These are phyloP conservation scores for Aureobasidium subglaciale DNA, from an alignment of 2,329 filamentous ascomycete species.

Conservation along the genomic window DNA sequence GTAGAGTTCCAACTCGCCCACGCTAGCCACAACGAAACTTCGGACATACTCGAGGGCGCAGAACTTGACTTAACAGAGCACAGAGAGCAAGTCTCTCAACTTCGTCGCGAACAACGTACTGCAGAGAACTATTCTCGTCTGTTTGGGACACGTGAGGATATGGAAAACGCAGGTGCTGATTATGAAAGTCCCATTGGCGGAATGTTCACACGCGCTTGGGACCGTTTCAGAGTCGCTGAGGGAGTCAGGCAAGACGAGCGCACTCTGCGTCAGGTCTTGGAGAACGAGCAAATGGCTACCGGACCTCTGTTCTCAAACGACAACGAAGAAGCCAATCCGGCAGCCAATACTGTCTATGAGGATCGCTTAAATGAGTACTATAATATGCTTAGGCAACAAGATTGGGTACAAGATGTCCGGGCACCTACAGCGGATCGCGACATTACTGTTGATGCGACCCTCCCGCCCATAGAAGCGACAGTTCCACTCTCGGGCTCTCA, in stretches of 20 bases:
- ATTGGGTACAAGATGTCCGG: conserved; percentile 19
- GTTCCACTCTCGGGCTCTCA: background rate
- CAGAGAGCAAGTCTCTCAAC: conserved; percentile 26
- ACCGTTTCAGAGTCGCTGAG: conserved; percentile 38
- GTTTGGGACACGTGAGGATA: conserved; percentile 42
- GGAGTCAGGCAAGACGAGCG: conserved; percentile 29
- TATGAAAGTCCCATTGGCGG: conserved; percentile 43
- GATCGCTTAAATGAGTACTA: conserved; percentile 26
- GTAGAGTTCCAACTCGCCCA: conserved; percentile 19
- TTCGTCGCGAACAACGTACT: conserved; percentile 30
- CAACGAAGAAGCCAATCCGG: conserved; percentile 14
- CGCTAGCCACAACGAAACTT: conserved; percentile 13
- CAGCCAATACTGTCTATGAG: conserved; percentile 12
- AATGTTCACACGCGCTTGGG: conserved; percentile 40
- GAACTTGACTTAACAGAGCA: conserved; percentile 28
- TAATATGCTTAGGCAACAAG: conserved; percentile 23
- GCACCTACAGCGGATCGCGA: background rate
- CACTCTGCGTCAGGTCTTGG: conserved; percentile 27
- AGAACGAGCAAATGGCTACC: conserved; percentile 22
- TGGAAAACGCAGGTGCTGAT: conserved; percentile 38
- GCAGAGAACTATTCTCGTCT: conserved; percentile 34
- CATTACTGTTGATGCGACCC: background rate
- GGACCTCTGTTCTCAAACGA: background rate
- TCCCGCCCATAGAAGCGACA: background rate
- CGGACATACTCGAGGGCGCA: conserved; percentile 24